Evolutionary conservation across 257 asterid genomes (phyloP), one percentile per base, ranked within the genome.

Genomic region (Nicotiana attenuata): DNA sequence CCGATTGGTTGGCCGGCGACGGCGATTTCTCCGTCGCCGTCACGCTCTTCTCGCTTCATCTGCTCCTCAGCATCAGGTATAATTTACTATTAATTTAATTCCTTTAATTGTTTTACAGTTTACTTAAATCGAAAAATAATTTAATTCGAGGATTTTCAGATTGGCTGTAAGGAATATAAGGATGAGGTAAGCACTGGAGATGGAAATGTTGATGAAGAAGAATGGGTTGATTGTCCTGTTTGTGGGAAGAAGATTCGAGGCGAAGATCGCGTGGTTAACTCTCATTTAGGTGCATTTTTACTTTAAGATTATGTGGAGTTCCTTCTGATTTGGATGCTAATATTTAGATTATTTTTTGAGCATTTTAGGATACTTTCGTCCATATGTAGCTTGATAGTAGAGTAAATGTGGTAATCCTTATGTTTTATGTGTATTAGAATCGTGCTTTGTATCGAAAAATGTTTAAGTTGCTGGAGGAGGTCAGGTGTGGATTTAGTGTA

Each of bases 1-100:
- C 83, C 85, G 97, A 81, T 83, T 96, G 59, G 84, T 96, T 47
- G 98, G 98, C 9, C 93, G 91, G 82, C 96, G 94, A 6, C 98
- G 99, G 28, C 93, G 97, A 7, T 88, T 83, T 80, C 91, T 92
- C 77, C 97, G 97, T 50, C 88, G 83, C 77, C 93, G 95, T 82
- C 81, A 84, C 24, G 64, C 89, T 66, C 35, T 94, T 47, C 60
- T 90, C 85, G 82, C 91, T 17, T 47, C 91, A 31, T 65, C 82
- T 33, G 28, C 59, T 11, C 82, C 90, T 67, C 86, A 41, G 50
- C 50, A 41, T 41, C 50, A 41, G 13, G 50, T 41, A 41, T 41
- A 41, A 41, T 41, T 41, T 8, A 41, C 50, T 41, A 41, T 41
- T 41, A 41, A 2, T 41, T 41, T 41, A 41, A 41, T 24, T 65